Evolutionary conservation across 352 stramenopile genomes (phyloP).

Genomic region (Phytophthora podocarpi): DNA sequence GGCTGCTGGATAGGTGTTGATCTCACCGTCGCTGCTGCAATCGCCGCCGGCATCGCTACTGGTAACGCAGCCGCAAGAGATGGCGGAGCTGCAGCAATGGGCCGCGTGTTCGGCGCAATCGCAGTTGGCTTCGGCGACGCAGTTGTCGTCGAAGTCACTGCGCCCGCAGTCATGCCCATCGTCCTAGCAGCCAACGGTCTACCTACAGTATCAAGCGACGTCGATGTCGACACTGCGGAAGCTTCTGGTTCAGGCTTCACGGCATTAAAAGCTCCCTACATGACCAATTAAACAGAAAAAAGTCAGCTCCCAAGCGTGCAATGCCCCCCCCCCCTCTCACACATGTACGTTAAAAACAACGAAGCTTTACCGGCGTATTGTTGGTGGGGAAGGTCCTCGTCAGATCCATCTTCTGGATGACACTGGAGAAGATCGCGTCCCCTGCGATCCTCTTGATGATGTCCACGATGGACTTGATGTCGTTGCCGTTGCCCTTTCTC

Average conservation of each 20-base stretch:
- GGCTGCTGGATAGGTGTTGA: constrained; percentile 17
- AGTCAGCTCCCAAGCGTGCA: constrained; percentile 1
- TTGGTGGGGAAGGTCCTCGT: constrained; percentile 59
- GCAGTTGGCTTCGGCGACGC: constrained; percentile 27
- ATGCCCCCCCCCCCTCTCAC: neutral
- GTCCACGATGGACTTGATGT: constrained; percentile 89
- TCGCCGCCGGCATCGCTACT: constrained; percentile 29
- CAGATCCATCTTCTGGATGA: constrained; percentile 87
- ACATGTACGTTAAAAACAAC: constrained; percentile 2
- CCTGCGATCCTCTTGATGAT: constrained; percentile 88
- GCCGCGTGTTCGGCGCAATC: constrained; percentile 38
- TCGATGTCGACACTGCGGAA: constrained; percentile 19
- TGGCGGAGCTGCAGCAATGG: constrained; percentile 30
- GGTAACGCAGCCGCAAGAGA: constrained; percentile 17
- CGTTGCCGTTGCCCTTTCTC: constrained; percentile 82
- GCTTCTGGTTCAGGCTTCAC: constrained; percentile 45
- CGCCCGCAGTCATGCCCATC: neutral
- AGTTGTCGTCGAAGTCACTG: neutral
- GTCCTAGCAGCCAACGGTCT: constrained; percentile 37
- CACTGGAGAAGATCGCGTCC: constrained; percentile 77
- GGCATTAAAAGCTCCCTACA: constrained; percentile 21
- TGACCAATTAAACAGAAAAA: neutral
- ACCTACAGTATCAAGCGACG: constrained; percentile 27
- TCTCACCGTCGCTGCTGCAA: neutral
- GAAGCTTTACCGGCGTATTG: constrained; percentile 17